A percentile compares a stretch with the other conserved stretches of the same genome.
Conservation (phyloP, 2,329 filamentous ascomycete genomes). For the Aspergillus pseudoviridinutans region DNA sequence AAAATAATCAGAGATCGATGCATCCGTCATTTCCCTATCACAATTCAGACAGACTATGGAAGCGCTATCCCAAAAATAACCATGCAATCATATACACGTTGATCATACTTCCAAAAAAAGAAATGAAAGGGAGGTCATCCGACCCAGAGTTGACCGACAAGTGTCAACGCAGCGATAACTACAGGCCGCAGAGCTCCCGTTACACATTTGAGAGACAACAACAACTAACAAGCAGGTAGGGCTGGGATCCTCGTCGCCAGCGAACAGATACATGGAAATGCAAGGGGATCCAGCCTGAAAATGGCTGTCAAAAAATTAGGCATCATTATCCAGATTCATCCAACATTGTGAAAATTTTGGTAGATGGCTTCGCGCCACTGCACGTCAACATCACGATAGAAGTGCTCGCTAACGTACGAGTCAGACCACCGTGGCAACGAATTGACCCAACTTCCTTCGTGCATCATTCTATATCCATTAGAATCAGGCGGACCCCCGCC, state of each 20-base stretch:
- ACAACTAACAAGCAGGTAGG: background rate
- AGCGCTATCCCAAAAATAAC: slow-evolving; percentile 1
- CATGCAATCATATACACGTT: slow-evolving; percentile 11
- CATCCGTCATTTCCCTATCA: background rate
- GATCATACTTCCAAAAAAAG: slow-evolving; percentile 7
- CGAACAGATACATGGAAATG: slow-evolving; percentile 2
- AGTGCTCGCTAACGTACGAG: background rate
- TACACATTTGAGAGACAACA: background rate
- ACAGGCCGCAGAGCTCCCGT: background rate
- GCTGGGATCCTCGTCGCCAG: background rate
- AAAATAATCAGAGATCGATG: background rate
- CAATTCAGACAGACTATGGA: background rate
- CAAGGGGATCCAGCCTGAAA: slow-evolving; percentile 5
- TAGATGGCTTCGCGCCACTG: background rate
- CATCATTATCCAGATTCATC: background rate
- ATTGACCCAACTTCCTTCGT: background rate
- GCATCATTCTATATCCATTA: background rate
- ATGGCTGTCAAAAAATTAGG: slow-evolving; percentile 3
- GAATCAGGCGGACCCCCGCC: slow-evolving; percentile 38
- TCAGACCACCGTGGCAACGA: background rate
- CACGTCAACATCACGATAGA: background rate
- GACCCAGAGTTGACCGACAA: background rate
- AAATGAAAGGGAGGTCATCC: background rate
- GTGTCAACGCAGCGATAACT: slow-evolving; percentile 1
- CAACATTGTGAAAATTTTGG: background rate